Conservation (phyloP, 768 basidiomycete genomes). For the Strobilomyces dryophilus region DNA sequence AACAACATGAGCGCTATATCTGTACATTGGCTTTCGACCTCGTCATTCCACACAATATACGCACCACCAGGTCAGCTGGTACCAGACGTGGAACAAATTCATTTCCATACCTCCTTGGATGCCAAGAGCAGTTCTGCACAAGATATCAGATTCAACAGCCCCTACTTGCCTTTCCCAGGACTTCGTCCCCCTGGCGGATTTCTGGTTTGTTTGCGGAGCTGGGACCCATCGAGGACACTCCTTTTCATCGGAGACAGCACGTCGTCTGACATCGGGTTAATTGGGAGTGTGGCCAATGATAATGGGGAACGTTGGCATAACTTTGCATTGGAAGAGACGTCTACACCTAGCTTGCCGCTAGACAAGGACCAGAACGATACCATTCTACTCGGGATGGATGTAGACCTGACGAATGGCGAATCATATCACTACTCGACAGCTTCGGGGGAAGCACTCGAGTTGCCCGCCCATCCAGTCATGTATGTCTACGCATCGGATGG, state of each 20-base stretch:
- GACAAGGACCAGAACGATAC: slow-evolving; percentile 71
- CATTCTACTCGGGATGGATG: slow-evolving; percentile 55
- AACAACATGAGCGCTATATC: slow-evolving; percentile 45
- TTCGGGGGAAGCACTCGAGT: slow-evolving; percentile 39
- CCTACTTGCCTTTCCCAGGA: slow-evolving; percentile 43
- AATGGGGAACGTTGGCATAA: slow-evolving; percentile 40
- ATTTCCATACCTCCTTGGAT: slow-evolving; percentile 41
- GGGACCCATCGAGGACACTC: slow-evolving; percentile 42
- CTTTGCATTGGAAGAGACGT: slow-evolving; percentile 45
- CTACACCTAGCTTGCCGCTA: slow-evolving; percentile 58
- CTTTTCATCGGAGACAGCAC: slow-evolving; percentile 47
- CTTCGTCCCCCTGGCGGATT: slow-evolving; percentile 44
- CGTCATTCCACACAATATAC: slow-evolving; percentile 67
- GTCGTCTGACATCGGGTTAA: slow-evolving; percentile 46
- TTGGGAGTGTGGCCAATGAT: slow-evolving; percentile 32
- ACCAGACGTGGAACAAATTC: slow-evolving; percentile 39
- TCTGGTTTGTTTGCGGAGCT: slow-evolving; percentile 35
- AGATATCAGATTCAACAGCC: slow-evolving; percentile 37
- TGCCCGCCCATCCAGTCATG: slow-evolving; percentile 57
- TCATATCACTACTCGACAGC: slow-evolving; percentile 35
- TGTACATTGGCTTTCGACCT: slow-evolving; percentile 63
- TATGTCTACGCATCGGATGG: slow-evolving; percentile 79
- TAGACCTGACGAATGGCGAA: slow-evolving; percentile 57
- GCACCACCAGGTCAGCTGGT: slow-evolving; percentile 38
- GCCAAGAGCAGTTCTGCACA: slow-evolving; percentile 35